A percentile compares a stretch with the other conserved stretches of the same genome.
These are phyloP conservation scores for Kodamaea neixiangensis DNA, from an alignment of 805 yeast species.

Conservation along the genomic window DNA sequence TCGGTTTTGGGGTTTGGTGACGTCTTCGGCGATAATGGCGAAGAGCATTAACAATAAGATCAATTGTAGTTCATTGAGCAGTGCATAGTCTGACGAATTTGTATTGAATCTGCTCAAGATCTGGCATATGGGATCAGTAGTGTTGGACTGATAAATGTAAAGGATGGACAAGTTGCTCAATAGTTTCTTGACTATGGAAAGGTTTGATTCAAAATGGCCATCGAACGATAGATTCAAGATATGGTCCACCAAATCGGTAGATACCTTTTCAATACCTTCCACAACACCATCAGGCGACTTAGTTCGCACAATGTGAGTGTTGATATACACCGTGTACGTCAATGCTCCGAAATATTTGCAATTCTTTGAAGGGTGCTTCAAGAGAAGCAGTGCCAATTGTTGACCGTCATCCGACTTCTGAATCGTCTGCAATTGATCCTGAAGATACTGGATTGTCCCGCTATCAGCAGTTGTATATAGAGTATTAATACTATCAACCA, in stretches of 20 bases:
- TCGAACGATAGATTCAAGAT: conserved; percentile 9
- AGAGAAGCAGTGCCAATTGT: conserved; percentile 54
- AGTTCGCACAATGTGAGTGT: conserved; percentile 20
- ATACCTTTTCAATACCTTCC: conserved; percentile 2
- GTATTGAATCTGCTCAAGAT: conserved; percentile 3
- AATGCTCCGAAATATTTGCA: conserved; percentile 80
- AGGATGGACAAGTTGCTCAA: conserved; percentile 55
- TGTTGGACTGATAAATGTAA: conserved; percentile 42
- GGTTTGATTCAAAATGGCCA: conserved; percentile 13
- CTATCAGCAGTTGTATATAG: conserved; percentile 46
- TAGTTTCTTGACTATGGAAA: conserved; percentile 57
- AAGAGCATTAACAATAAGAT: conserved; percentile 33
- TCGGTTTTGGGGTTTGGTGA: conserved; percentile 30
- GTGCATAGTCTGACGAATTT: not conserved
- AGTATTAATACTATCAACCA: conserved; percentile 32
- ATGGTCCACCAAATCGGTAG: conserved; percentile 10
- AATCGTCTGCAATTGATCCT: conserved; percentile 54
- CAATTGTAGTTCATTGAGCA: conserved; percentile 14
- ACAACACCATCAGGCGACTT: not conserved
- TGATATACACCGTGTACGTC: conserved; percentile 67
- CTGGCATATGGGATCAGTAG: conserved; percentile 26
- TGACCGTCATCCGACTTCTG: conserved; percentile 62
- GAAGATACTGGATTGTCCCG: conserved; percentile 43
- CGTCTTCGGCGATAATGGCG: conserved; percentile 55
- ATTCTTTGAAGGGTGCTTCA: conserved; percentile 43